Evolutionary conservation across 2,329 filamentous ascomycete genomes (phyloP).

Genomic region (Colletotrichum lini): DNA sequence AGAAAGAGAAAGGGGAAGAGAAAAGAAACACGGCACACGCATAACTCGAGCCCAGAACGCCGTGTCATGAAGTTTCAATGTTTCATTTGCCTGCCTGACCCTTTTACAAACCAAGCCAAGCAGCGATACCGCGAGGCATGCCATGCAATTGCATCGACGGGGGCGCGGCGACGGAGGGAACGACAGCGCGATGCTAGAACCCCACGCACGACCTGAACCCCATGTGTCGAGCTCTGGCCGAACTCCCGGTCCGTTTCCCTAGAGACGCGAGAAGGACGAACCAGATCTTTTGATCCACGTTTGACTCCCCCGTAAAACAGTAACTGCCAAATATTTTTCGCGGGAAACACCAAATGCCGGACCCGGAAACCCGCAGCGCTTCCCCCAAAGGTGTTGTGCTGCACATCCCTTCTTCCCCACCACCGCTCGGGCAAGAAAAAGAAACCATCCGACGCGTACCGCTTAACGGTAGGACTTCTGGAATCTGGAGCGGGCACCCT

Average conservation of each 20-base stretch:
- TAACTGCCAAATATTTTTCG: constrained; percentile 36
- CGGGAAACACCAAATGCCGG: constrained; percentile 42
- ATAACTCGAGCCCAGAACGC: constrained; percentile 41
- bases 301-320: constrained; percentile 43
- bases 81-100: constrained; percentile 68
- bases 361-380: constrained; percentile 43
- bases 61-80: constrained; percentile 56
- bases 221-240: constrained; percentile 28
- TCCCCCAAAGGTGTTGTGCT: constrained; percentile 42
- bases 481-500: constrained; percentile 95
- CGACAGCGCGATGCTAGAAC: not conserved
- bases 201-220: constrained; percentile 3
- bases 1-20: not conserved
- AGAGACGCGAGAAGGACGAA: constrained; percentile 46
- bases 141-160: constrained; percentile 64
- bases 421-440: constrained; percentile 26
- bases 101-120: constrained; percentile 64
- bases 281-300: constrained; percentile 53
- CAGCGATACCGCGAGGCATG: constrained; percentile 53
- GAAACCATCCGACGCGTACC: constrained; percentile 40
- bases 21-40: constrained; percentile 40
- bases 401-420: constrained; percentile 19
- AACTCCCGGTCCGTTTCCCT: constrained; percentile 18
- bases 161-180: constrained; percentile 55
- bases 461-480: constrained; percentile 99